phyloP scores from a whole-genome alignment of 495 filamentous ascomycete genomes.

The Neurospora hispaniola region DNA sequence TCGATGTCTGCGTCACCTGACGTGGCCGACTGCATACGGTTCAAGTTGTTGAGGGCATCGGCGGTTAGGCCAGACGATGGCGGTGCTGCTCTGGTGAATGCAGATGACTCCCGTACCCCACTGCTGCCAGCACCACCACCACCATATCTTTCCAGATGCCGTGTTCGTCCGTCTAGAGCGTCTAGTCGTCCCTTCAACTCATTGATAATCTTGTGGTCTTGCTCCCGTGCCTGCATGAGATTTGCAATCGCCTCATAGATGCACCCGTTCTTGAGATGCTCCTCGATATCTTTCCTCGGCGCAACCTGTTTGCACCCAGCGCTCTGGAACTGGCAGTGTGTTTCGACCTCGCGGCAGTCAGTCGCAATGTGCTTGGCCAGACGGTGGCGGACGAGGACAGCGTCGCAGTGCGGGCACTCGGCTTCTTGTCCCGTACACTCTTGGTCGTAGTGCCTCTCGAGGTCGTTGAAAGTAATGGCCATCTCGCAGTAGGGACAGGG shows the following conservation, averaged over 20 bases:
- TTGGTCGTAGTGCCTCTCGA: constrained; percentile 30
- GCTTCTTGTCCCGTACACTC: constrained; percentile 23
- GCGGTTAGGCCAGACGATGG: neutral
- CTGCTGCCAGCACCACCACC: neutral
- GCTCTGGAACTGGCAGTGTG: constrained; percentile 30
- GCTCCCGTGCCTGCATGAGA: constrained; percentile 9
- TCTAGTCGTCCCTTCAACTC: constrained; percentile 14
- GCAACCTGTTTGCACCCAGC: constrained; percentile 29
- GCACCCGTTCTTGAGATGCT: constrained; percentile 20
- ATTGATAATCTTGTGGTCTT: constrained; percentile 20
- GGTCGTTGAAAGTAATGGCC: constrained; percentile 23
- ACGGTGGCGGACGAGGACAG: constrained; percentile 27
- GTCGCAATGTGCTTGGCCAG: constrained; percentile 28
- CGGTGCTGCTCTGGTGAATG: neutral
- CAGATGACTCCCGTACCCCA: neutral
- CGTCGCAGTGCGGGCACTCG: constrained; percentile 29
- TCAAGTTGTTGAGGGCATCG: constrained; percentile 1
- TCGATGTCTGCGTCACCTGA: neutral
- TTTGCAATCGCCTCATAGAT: constrained; percentile 17
- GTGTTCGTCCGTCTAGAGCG: constrained; percentile 3
- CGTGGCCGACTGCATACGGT: neutral
- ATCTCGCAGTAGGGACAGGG: constrained; percentile 37
- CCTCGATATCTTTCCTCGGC: constrained; percentile 21
- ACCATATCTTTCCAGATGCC: neutral
- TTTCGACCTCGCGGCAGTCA: constrained; percentile 29